A percentile compares a stretch with the other conserved stretches of the same genome.
These are phyloP conservation scores for Xylaria longipes DNA, from an alignment of 495 filamentous ascomycete genomes.

Conservation along the genomic window DNA sequence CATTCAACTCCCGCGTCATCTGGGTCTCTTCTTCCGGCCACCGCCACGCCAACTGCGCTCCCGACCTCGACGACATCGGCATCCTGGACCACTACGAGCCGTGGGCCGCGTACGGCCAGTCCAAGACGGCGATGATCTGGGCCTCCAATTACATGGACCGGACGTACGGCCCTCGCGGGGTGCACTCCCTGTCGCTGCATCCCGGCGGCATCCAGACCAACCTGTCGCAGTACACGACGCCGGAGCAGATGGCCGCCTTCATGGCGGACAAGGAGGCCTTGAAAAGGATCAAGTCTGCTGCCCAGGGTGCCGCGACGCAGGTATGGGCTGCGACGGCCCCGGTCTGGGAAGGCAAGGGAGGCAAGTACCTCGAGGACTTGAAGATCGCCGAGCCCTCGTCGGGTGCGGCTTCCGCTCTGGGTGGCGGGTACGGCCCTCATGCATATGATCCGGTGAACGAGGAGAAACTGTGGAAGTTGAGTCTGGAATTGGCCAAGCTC, in stretches of 20 bases:
- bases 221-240: conserved; percentile 31
- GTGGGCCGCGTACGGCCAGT: conserved; percentile 45
- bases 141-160: conserved; percentile 53
- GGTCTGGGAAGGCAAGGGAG: conserved; percentile 43
- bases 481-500: conserved; percentile 9
- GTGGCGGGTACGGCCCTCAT: conserved; percentile 43
- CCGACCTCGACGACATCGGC: conserved; percentile 10
- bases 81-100: conserved; percentile 48
- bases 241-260: conserved; percentile 34
- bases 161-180: conserved; percentile 43
- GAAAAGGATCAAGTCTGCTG: conserved; percentile 42
- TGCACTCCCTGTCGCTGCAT: conserved; percentile 47
- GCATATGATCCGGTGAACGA: conserved; percentile 48
- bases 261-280: conserved; percentile 27
- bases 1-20: conserved; percentile 52
- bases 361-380: conserved; percentile 48
- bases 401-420: conserved; percentile 19
- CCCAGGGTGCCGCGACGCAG: conserved; percentile 56
- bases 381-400: conserved; percentile 31
- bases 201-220: conserved; percentile 45
- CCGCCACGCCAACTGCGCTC: conserved; percentile 26
- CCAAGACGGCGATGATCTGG: conserved; percentile 51
- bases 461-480: conserved; percentile 47
- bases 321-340: conserved; percentile 50
- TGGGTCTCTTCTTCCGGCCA: conserved; percentile 50